phyloP scores from a whole-genome alignment of 164 flowering plant species.

The Tetrastigma voinierianum region DNA sequence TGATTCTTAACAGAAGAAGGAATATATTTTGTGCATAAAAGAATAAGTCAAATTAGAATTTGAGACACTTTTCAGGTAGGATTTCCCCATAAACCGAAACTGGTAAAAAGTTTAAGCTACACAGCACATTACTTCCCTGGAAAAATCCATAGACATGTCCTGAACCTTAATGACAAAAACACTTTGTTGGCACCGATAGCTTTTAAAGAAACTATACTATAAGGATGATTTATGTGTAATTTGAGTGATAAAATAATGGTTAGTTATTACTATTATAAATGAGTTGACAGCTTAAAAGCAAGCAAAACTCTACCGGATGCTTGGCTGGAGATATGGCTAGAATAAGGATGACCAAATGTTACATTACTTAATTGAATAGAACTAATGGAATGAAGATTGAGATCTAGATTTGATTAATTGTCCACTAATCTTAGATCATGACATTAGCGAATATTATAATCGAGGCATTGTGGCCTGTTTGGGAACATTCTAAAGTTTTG shows the following conservation, averaged over 20 bases:
- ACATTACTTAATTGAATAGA: neutral
- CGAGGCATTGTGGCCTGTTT: neutral
- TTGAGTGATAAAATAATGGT: too few species aligned
- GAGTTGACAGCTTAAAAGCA: neutral
- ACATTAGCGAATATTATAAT: neutral
- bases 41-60: too few species aligned
- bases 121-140: too few species aligned
- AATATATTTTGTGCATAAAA: too few species aligned
- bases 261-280: neutral
- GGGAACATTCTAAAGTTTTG: neutral
- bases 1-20: too few species aligned
- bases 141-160: too few species aligned
- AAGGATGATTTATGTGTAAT: neutral
- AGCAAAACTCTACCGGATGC: neutral
- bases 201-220: too few species aligned
- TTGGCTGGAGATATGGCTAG: neutral
- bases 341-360: conserved; percentile 1
- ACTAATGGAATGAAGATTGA: neutral
- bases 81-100: too few species aligned
- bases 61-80: too few species aligned
- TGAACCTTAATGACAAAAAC: too few species aligned
- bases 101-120: too few species aligned
- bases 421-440: neutral
- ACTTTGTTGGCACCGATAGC: too few species aligned
- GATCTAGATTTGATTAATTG: conserved; percentile 2